Evolutionary conservation across 495 filamentous ascomycete genomes (phyloP), one percentile per base, ranked within the genome.

Genomic region (Neurospora sp.): DNA sequence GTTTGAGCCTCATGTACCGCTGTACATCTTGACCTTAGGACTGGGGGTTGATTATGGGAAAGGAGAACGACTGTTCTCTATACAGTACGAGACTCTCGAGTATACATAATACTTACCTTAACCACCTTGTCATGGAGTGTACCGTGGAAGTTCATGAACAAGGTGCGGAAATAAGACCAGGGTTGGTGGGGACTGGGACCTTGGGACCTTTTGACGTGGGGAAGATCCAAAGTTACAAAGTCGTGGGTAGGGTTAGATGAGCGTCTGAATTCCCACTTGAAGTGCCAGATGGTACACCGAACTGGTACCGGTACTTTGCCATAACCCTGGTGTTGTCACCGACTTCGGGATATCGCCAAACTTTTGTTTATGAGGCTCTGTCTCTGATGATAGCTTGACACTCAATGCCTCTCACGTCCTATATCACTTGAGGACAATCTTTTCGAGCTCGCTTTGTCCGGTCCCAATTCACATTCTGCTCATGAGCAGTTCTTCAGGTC

Each of bases 211-310:
- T n/a, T n/a, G n/a, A 35, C 54, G 54, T 35, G 54, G 54, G 54
- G 54, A 62, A 12, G 54, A 37, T 66, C 12, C 14, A 16, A 16
- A 48, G 44, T 48, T 11, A n/a, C 44, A 23, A 54, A 62, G 54
- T 62, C 27, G 27, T 66, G 54, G 54, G 54, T 66, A 66, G 54
- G 54, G 54, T 66, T 66, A 66, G 54, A 66, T 66, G 14, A 66
- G 27, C 3, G 0, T 18, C 18, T 16, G 44, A 48, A n/a, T 23
- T n/a, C 9, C 6, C 41, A 5, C 44, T 48, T 20, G 44, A 3
- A 8, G 27, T 27, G 1, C 27, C 27, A 27, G 27, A 27, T 4
- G 35, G 35, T 35, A 35, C 35, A n/a, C n/a, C n/a, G n/a, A 35
- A 54, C 27, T 66, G 54, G 54, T 66, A 66, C 54, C 54, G 54